Conservation (phyloP, 805 yeast species). For the Geotrichum ghanense region DNA sequence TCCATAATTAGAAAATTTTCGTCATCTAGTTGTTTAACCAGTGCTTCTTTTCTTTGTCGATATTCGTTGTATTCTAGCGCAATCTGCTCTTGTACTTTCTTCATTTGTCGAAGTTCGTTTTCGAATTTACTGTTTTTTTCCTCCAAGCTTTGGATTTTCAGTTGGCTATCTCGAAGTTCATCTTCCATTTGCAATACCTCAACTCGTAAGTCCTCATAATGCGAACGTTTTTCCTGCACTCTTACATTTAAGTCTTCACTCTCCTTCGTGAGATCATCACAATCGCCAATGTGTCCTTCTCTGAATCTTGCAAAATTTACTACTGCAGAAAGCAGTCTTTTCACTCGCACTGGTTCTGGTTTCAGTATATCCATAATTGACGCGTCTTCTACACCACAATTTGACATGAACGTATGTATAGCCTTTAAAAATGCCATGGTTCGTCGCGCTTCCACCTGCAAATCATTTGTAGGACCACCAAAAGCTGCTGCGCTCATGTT, state of each 20-base stretch:
- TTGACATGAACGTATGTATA: conserved; percentile 49
- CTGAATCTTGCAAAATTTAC: conserved; percentile 79
- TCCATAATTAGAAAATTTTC: conserved; percentile 47
- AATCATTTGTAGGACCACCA: no score
- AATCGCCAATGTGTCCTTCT: conserved; percentile 62
- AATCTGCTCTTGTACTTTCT: conserved; percentile 49
- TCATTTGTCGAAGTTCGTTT: conserved; percentile 47
- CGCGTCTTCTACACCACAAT: conserved; percentile 71
- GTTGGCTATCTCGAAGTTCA: conserved; percentile 18
- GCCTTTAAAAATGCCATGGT: conserved; percentile 48
- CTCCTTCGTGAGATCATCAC: conserved; percentile 56
- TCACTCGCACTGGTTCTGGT: conserved; percentile 61
- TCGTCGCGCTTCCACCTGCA: no score
- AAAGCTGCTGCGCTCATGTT: no score
- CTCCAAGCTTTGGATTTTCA: conserved; percentile 28
- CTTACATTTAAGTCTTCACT: neutral
- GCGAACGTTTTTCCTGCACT: no score
- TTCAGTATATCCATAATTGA: conserved; percentile 59
- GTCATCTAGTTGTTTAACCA: conserved; percentile 51
- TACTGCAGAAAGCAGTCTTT: conserved; percentile 66
- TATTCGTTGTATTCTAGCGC: conserved; percentile 52
- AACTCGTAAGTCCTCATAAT: no score
- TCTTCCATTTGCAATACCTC: conserved; percentile 28
- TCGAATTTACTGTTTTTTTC: conserved; percentile 47
- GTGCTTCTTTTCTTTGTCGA: conserved; percentile 46